Evolutionary conservation across 371 early-diverging fungal species (phyloP).

Genomic region (Nematocida sp.): DNA sequence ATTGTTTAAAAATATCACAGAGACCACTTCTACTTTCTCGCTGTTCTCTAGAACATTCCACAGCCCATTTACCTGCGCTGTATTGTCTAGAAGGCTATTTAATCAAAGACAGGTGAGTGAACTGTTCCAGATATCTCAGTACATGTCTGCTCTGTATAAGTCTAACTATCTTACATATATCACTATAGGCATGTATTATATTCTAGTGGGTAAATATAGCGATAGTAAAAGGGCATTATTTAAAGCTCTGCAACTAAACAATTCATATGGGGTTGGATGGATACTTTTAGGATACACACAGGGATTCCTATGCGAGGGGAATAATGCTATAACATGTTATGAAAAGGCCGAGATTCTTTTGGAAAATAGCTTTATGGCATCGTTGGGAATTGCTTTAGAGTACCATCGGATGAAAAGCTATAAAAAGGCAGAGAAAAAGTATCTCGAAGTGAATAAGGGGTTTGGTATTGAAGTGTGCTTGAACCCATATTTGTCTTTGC

Average conservation of each 20-base stretch:
- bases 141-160: slow-evolving; percentile 38
- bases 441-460: slow-evolving; percentile 21
- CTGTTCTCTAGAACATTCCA: slow-evolving; percentile 28
- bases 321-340: slow-evolving; percentile 41
- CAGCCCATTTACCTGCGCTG: slow-evolving; percentile 34
- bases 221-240: slow-evolving; percentile 49
- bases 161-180: slow-evolving; percentile 38
- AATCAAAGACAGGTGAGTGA: slow-evolving; percentile 28
- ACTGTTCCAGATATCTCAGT: slow-evolving; percentile 52
- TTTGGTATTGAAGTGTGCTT: slow-evolving; percentile 34
- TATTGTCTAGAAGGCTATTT: slow-evolving; percentile 28
- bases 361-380: slow-evolving; percentile 27
- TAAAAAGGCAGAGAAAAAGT: slow-evolving; percentile 55
- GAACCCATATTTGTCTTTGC: slow-evolving; percentile 40
- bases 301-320: slow-evolving; percentile 46
- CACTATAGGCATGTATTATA: slow-evolving; percentile 47
- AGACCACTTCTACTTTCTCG: background rate
- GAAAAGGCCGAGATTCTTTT: slow-evolving; percentile 46
- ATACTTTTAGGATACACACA: slow-evolving; percentile 46
- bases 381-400: slow-evolving; percentile 50
- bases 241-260: slow-evolving; percentile 45
- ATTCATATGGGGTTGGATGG: slow-evolving; percentile 31
- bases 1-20: background rate
- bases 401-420: slow-evolving; percentile 55
- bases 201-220: slow-evolving; percentile 4